Base-by-base conservation (phyloP, 441 rosid species). In the Arabidopsis hybrid region DNA sequence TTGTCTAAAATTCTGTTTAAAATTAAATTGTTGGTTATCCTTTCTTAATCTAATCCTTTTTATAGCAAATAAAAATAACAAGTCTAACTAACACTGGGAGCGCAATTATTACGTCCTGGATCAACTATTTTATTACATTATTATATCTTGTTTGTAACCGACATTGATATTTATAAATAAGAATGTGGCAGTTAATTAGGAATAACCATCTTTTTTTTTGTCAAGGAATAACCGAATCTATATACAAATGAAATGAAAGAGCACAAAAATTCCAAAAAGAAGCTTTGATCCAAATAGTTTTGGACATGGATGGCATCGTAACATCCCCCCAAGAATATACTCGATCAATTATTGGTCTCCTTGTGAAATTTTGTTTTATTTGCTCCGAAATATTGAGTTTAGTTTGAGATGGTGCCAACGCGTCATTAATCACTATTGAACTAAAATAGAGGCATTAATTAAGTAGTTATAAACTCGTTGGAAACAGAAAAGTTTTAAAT, bases 31-130 rank as follows among this genome's bases (percentile, higher is more conserved):
- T 4, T 8, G 3, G 59, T n/a, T 56, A 72, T 55, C 39, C 39
- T 72, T 64, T 46, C 8, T 35, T 65, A 64, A 34, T 34, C 32
- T 70, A 70, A 9, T 50, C 0, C 4, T 21, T 47, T 13, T 29
- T 21, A 43, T 8, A 29, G 26, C 18, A 65, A 49, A 31, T 12
- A 39, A 49, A 35, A 62, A 43, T 29, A 49, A 14, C 60, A 21
- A 60, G 59, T 32, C 58, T 59, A 66, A 74, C 38, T 59, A 73
- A 38, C 72, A 72, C 40, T 39, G 16, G 16, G 34, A 39, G 17
- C 12, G 12, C 67, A 66, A 58, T 73, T 73, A 65, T 69, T 47
- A 46, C 1, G 36, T 59, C 38, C 4, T 59, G 57, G 29, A 38
- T 58, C 13, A 32, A 5, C 31, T 42, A 61, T 40, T 4, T 21